Evolutionary conservation across 1,139 yeast species (phyloP).

Genomic region (Debaryomyces fabryi): DNA sequence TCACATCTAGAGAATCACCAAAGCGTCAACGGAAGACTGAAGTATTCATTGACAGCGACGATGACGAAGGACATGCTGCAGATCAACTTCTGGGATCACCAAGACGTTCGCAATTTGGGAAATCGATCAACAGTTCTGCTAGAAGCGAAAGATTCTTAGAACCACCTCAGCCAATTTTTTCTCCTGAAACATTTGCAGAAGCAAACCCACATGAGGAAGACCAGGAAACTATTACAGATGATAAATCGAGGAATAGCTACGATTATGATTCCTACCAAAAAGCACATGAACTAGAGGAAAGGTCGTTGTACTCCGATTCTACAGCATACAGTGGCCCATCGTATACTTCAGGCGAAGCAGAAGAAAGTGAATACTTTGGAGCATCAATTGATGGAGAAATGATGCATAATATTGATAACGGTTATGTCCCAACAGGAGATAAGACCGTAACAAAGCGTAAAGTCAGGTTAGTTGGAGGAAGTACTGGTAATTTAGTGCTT

Average conservation of each 20-base stretch:
- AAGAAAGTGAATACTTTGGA: slow-evolving; percentile 43
- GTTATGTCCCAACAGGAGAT: slow-evolving; percentile 41
- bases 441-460: slow-evolving; percentile 47
- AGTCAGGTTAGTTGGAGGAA: slow-evolving; percentile 60
- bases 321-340: slow-evolving; percentile 43
- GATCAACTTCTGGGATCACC: slow-evolving; percentile 37
- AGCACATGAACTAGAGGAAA: slow-evolving; percentile 37
- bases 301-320: slow-evolving; percentile 41
- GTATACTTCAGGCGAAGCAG: slow-evolving; percentile 23
- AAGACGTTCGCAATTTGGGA: slow-evolving; percentile 29
- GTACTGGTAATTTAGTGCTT: slow-evolving; percentile 77
- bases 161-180: slow-evolving; percentile 67
- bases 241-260: slow-evolving; percentile 27
- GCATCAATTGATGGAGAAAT: slow-evolving; percentile 49
- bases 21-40: slow-evolving; percentile 54
- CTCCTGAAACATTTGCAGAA: slow-evolving; percentile 63
- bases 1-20: slow-evolving; percentile 68
- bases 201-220: slow-evolving; percentile 56
- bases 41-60: slow-evolving; percentile 49
- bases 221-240: slow-evolving; percentile 26
- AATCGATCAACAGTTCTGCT: slow-evolving; percentile 35
- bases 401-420: slow-evolving; percentile 46
- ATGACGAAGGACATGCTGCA: slow-evolving; percentile 25
- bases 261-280: slow-evolving; percentile 43
- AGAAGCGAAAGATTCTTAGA: slow-evolving; percentile 55